Percentiles rank a stretch among this genome's conserved stretches.
Evolutionary conservation across 257 asterid species (phyloP).

Genomic region (Nicotiana noctiflora): DNA sequence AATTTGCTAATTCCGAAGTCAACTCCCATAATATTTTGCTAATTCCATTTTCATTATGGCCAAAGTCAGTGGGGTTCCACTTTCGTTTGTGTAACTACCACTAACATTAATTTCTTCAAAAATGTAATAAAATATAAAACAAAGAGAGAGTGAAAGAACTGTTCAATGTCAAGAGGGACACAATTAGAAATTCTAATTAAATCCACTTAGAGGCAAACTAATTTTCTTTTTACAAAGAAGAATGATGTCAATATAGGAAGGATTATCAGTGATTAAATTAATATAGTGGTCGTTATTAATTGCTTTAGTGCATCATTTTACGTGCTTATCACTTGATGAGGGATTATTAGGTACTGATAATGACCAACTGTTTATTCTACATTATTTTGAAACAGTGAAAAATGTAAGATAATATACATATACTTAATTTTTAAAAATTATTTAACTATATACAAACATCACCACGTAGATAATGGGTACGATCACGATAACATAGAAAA

Average conservation of each 20-base stretch:
- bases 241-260: background rate
- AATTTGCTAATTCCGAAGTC: background rate
- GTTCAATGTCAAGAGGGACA: background rate
- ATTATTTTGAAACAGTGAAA: background rate
- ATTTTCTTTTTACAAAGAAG: background rate
- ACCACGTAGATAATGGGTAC: background rate
- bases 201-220: background rate
- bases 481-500: no score
- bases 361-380: background rate
- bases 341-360: background rate
- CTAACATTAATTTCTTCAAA: background rate
- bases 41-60: background rate
- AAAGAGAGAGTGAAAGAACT: background rate
- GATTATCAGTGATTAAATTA: background rate
- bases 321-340: slow-evolving; percentile 6
- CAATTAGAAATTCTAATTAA: background rate
- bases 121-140: background rate
- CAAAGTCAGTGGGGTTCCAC: background rate
- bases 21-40: background rate
- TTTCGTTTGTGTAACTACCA: background rate
- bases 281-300: background rate
- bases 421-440: background rate
- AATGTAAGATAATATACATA: background rate
- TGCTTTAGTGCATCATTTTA: background rate
- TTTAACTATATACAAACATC: background rate